These are phyloP conservation scores for Rhizopus sp. DNA, from an alignment of 371 early-diverging fungal genomes.

Conservation along the genomic window DNA sequence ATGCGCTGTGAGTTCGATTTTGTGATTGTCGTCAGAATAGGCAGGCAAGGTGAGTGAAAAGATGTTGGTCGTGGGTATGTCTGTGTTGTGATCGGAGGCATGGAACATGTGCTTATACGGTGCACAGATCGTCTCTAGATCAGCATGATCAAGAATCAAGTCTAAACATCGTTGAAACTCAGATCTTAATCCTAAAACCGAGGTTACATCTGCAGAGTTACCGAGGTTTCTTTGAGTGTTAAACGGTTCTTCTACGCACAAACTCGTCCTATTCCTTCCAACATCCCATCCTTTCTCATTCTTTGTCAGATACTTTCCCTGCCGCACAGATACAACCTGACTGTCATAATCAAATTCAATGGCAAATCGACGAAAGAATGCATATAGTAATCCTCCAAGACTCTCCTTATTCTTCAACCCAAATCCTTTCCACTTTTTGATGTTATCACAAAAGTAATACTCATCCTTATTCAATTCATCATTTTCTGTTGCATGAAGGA, in stretches of 20 bases:
- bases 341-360: conserved; percentile 80
- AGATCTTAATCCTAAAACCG: conserved; percentile 70
- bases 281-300: conserved; percentile 79
- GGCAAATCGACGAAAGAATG: conserved; percentile 83
- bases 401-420: conserved; percentile 72
- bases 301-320: conserved; percentile 75
- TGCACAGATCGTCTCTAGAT: conserved; percentile 15
- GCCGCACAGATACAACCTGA: conserved; percentile 78
- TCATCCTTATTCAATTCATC: conserved; percentile 27
- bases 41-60: conserved; percentile 16
- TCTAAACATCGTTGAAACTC: conserved; percentile 79
- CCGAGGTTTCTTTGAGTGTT: conserved; percentile 83
- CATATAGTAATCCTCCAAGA: conserved; percentile 78
- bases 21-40: conserved; percentile 3
- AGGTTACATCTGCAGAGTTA: conserved; percentile 81
- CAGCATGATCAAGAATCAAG: conserved; percentile 46
- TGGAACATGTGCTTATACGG: conserved; percentile 14
- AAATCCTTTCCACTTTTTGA: conserved; percentile 64
- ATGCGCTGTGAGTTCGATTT: conserved; percentile 9
- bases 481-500: conserved; percentile 55
- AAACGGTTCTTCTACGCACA: conserved; percentile 94
- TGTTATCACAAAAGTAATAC: conserved; percentile 71
- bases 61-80: conserved; percentile 17
- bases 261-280: conserved; percentile 54
- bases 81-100: neutral